Evolutionary conservation across 345 rosid species (phyloP).

Genomic region (Murraya koenigii): DNA sequence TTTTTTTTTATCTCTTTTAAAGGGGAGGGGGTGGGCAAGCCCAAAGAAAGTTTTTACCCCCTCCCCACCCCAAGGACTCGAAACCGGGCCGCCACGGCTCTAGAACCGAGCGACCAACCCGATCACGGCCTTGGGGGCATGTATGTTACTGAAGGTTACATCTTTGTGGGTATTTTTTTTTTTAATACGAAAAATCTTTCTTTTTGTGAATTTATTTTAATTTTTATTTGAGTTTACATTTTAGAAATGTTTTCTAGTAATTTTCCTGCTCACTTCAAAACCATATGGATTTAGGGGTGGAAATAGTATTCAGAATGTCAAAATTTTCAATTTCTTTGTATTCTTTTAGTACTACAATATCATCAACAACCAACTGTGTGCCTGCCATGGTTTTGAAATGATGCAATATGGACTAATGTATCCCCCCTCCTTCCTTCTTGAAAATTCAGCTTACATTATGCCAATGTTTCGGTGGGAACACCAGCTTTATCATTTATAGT

Average conservation of each 20-base stretch:
- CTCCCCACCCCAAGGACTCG: too few relatives aligned
- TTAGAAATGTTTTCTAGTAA: neutral
- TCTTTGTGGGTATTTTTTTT: neutral
- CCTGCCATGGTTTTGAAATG: neutral
- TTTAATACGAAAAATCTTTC: neutral
- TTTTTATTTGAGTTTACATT: neutral
- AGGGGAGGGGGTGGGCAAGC: too few relatives aligned
- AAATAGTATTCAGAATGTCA: neutral
- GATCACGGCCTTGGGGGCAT: too few relatives aligned
- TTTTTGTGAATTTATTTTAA: too few relatives aligned
- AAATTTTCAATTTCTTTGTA: neutral
- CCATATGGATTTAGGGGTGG: neutral
- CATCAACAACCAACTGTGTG: neutral
- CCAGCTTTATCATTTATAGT: conserved; percentile 71
- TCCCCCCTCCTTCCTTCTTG: conserved; percentile 6
- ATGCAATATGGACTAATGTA: neutral
- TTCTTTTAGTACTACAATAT: neutral
- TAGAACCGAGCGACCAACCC: too few relatives aligned
- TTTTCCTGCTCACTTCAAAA: neutral
- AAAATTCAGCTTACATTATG: conserved; percentile 75
- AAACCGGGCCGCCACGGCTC: too few relatives aligned
- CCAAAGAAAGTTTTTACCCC: too few relatives aligned
- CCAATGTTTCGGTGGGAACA: conserved; percentile 74
- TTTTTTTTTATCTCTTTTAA: too few relatives aligned
- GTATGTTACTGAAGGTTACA: neutral